These are phyloP conservation scores for Microdochium trichocladiopsis DNA, from an alignment of 2,329 filamentous ascomycete species.

Conservation along the genomic window DNA sequence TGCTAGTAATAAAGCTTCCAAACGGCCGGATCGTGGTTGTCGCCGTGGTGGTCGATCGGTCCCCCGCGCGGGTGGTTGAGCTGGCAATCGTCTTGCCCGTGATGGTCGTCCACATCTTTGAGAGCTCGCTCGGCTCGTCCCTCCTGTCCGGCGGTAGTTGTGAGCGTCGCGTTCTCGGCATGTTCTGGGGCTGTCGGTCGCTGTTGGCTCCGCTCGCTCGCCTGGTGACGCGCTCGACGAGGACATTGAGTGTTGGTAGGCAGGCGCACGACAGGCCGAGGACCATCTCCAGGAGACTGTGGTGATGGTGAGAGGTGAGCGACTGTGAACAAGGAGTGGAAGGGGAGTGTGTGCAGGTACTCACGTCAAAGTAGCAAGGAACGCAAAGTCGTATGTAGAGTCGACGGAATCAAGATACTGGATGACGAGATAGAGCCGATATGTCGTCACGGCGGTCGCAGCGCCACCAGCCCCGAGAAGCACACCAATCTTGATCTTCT, in stretches of 20 bases:
- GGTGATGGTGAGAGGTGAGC: not conserved
- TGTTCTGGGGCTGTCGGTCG: not conserved
- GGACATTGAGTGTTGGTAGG: slow-evolving; percentile 13
- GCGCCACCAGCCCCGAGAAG: slow-evolving; percentile 21
- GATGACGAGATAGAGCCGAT: slow-evolving; percentile 14
- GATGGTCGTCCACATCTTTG: not conserved
- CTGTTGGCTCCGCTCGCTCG: not conserved
- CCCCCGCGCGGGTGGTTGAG: too few species aligned
- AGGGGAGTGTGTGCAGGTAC: not conserved
- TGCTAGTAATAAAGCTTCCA: not conserved
- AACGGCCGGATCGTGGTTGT: not conserved
- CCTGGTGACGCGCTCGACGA: slow-evolving; percentile 2
- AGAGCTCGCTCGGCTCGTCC: not conserved
- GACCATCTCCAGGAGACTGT: slow-evolving; percentile 12
- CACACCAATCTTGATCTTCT: slow-evolving; percentile 23
- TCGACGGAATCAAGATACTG: slow-evolving; percentile 13
- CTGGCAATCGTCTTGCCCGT: not conserved
- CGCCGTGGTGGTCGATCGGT: not conserved
- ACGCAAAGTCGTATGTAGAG: slow-evolving; percentile 14
- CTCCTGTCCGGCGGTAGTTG: not conserved
- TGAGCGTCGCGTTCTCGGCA: not conserved
- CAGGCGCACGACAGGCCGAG: slow-evolving; percentile 20
- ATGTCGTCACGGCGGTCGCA: slow-evolving; percentile 19
- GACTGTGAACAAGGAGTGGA: not conserved
- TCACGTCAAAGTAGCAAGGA: slow-evolving; percentile 3